Conservation (phyloP, 441 rosid species). For the Erodium trifolium region DNA sequence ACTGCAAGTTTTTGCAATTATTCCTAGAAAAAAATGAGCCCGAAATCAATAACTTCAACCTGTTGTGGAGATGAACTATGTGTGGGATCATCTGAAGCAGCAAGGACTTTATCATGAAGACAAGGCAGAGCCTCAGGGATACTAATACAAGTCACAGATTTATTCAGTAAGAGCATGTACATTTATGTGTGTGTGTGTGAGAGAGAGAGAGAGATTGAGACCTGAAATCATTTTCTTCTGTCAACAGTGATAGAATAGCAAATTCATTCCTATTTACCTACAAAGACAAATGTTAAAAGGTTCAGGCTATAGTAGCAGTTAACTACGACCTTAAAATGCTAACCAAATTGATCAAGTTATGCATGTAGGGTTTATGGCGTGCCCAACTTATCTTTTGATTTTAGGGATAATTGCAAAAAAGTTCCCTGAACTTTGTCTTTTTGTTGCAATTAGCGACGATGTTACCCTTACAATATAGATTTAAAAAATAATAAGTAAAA, state of each 20-base stretch:
- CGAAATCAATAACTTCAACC: conserved; percentile 33
- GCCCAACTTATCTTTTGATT: no score
- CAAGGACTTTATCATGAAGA: conserved; percentile 64
- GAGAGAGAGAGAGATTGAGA: conserved; percentile 22
- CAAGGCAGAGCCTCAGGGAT: conserved; percentile 53
- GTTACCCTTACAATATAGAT: no score
- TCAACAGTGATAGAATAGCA: conserved; percentile 49
- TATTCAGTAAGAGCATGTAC: conserved; percentile 6
- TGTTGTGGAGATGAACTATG: conserved; percentile 40
- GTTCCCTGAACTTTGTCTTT: no score
- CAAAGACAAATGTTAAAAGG: conserved; percentile 17
- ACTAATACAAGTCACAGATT: conserved; percentile 26
- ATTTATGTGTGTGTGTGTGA: background rate
- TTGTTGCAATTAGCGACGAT: no score
- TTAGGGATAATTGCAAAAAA: no score
- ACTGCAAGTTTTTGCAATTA: no score
- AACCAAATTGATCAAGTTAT: no score
- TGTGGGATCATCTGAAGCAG: conserved; percentile 46
- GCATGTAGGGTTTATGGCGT: no score
- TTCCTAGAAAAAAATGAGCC: background rate
- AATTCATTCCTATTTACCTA: conserved; percentile 73
- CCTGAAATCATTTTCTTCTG: conserved; percentile 58
- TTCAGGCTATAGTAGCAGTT: conserved; percentile 7
- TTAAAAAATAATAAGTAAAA: no score
- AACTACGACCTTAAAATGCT: no score